Conservation (phyloP, 495 filamentous ascomycete genomes). For the Sordaria brevicollis region DNA sequence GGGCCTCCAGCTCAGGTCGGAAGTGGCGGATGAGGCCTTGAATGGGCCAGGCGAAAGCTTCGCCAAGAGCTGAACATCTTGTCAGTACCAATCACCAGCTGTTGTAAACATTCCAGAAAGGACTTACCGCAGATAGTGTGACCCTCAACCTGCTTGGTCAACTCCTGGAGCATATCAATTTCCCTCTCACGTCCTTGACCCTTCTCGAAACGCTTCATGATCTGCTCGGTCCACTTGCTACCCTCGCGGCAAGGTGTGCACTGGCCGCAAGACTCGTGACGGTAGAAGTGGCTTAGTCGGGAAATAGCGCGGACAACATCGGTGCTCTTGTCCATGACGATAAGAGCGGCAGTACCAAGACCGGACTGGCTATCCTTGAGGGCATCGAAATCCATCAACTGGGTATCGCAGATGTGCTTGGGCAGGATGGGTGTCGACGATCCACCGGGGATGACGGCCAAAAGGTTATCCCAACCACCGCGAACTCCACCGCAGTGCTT, state of each 20-base stretch:
- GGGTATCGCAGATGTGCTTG: slow-evolving; percentile 75
- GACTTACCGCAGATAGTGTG: slow-evolving; percentile 88
- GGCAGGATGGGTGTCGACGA: slow-evolving; percentile 94
- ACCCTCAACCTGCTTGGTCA: slow-evolving; percentile 98
- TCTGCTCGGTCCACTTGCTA: slow-evolving; percentile 95
- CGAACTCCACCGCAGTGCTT: slow-evolving; percentile 94
- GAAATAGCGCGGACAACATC: slow-evolving; percentile 92
- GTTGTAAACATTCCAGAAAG: not conserved
- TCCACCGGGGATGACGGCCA: slow-evolving; percentile 90
- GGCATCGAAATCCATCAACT: slow-evolving; percentile 98
- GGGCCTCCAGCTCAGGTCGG: slow-evolving; percentile 83
- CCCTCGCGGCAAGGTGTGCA: slow-evolving; percentile 98
- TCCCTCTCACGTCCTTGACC: slow-evolving; percentile 79
- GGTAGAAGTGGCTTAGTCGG: slow-evolving; percentile 90
- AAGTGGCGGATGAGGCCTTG: slow-evolving; percentile 98
- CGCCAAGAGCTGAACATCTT: slow-evolving; percentile 57
- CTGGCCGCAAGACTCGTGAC: slow-evolving; percentile 95
- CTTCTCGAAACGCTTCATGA: slow-evolving; percentile 92
- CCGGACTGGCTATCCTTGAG: slow-evolving; percentile 95
- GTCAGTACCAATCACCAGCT: not conserved
- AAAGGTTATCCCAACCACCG: slow-evolving; percentile 95
- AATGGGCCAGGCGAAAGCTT: slow-evolving; percentile 97
- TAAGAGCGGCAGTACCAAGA: slow-evolving; percentile 95
- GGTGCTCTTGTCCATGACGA: slow-evolving; percentile 97
- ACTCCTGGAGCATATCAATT: slow-evolving; percentile 98